Evolutionary conservation across 176 grass and related monocot genomes (phyloP).

Genomic region (Carex myosuroides): DNA sequence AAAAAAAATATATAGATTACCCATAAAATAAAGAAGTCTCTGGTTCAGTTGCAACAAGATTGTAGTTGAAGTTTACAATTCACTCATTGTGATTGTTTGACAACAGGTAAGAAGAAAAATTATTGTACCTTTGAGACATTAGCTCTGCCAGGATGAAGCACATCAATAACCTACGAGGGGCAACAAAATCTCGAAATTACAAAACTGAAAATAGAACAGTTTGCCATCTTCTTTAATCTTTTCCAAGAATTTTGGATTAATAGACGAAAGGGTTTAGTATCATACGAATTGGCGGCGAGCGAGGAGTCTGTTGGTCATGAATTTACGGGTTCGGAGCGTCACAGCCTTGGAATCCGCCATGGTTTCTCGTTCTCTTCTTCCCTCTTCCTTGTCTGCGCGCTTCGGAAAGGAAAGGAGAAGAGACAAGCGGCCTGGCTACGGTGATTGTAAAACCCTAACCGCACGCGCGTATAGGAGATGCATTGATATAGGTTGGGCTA

Average conservation of each 20-base stretch:
- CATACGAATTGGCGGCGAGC: slow-evolving; percentile 83
- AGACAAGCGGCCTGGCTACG: background rate
- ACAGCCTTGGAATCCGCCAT: slow-evolving; percentile 82
- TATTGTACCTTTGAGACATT: slow-evolving; percentile 82
- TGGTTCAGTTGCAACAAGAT: background rate
- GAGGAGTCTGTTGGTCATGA: slow-evolving; percentile 97
- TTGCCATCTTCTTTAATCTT: background rate
- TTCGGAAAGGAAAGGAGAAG: background rate
- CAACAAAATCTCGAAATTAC: background rate
- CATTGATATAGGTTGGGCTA: background rate
- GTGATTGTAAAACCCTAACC: background rate
- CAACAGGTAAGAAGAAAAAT: background rate
- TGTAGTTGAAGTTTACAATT: background rate
- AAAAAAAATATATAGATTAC: background rate
- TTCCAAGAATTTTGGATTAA: background rate
- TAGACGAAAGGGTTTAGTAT: background rate
- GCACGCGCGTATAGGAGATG: background rate
- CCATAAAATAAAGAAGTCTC: background rate
- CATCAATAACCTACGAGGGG: slow-evolving; percentile 67
- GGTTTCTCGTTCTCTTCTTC: background rate
- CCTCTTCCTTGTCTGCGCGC: background rate
- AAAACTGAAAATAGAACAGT: background rate
- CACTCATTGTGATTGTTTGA: background rate
- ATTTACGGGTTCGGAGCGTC: slow-evolving; percentile 86
- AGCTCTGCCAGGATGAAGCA: slow-evolving; percentile 82